phyloP scores from a whole-genome alignment of 495 filamentous ascomycete genomes.

The Penicillium angulare region DNA sequence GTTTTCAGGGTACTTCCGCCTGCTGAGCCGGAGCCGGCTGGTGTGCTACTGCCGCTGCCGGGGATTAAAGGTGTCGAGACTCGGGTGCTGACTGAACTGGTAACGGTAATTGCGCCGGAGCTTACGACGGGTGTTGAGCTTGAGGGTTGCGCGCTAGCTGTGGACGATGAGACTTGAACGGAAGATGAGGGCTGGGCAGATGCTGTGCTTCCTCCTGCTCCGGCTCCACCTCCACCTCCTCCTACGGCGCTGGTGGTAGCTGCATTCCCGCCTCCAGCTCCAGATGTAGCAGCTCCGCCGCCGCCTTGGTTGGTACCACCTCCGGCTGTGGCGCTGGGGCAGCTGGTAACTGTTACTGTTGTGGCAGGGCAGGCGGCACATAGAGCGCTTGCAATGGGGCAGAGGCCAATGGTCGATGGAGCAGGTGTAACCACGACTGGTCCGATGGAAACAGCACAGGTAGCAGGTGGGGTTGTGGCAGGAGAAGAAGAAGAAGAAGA shows the following conservation, averaged over 20 bases:
- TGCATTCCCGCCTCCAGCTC: too few relatives aligned
- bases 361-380: conserved; percentile 13
- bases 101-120: too few relatives aligned
- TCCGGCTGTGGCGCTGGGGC: neutral
- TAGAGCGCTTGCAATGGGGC: conserved; percentile 8
- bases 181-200: neutral
- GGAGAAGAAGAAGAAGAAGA: neutral
- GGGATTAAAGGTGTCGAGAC: conserved; percentile 16
- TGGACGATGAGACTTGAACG: too few relatives aligned
- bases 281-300: too few relatives aligned
- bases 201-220: neutral
- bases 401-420: neutral
- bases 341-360: conserved; percentile 13
- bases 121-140: neutral
- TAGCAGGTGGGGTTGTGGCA: too few relatives aligned
- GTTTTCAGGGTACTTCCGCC: conserved; percentile 6
- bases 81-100: neutral
- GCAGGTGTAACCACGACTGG: neutral
- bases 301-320: neutral
- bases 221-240: neutral
- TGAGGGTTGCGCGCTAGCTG: too few relatives aligned
- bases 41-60: neutral
- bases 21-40: neutral
- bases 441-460: too few relatives aligned
- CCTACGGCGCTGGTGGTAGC: too few relatives aligned